phyloP scores from a whole-genome alignment of 768 basidiomycete genomes.

The Tulasnella sp. region DNA sequence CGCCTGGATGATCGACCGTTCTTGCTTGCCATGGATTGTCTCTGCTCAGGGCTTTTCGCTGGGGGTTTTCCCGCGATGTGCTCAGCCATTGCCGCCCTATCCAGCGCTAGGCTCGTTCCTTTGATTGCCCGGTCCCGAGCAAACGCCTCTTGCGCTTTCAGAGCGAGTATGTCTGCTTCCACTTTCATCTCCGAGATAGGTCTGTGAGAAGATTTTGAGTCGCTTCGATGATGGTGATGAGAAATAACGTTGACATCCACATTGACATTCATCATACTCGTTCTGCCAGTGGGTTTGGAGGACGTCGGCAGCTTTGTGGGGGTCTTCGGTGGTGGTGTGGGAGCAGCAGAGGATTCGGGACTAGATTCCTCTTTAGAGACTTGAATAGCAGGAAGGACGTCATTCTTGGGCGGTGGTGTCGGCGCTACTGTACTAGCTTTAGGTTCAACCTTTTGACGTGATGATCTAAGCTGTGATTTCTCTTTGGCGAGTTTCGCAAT shows the following conservation, averaged over 20 bases:
- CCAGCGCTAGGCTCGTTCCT: neutral
- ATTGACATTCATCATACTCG: no score
- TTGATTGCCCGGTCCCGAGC: neutral
- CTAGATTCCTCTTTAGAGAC: no score
- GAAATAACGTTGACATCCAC: conserved; percentile 1
- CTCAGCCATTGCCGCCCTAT: neutral
- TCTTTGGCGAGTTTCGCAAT: no score
- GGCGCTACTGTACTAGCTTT: no score
- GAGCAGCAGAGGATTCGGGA: no score
- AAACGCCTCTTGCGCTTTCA: neutral
- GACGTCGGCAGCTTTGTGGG: no score
- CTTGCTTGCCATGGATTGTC: neutral
- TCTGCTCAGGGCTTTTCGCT: neutral
- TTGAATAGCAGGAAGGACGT: no score
- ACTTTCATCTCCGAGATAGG: neutral
- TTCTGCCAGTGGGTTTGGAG: no score
- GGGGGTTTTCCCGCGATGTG: neutral
- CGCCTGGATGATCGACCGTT: neutral
- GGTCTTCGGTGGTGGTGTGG: no score
- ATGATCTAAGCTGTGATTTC: no score
- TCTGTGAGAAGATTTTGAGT: neutral
- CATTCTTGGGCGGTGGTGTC: no score
- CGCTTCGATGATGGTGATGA: neutral
- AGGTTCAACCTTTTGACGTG: no score
- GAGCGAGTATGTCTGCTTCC: neutral